Conservation (phyloP, 1,139 yeast genomes). For the Taphrina populina region DNA sequence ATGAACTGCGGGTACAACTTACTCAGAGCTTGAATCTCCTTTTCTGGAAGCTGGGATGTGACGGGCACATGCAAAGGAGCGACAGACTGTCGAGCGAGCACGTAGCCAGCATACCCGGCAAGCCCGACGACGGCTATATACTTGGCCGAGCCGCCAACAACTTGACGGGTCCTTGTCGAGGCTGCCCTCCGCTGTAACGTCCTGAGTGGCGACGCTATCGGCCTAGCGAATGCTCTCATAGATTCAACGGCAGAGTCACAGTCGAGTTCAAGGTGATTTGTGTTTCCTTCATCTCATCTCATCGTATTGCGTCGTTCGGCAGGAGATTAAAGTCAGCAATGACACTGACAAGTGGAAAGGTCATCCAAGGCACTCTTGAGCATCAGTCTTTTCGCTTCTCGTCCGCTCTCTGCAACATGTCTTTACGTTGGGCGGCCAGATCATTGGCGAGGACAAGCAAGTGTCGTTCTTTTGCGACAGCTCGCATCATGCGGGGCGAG, state of each 20-base stretch:
- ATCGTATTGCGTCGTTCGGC: no score
- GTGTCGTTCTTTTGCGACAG: conserved; percentile 22
- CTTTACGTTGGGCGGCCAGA: conserved; percentile 8
- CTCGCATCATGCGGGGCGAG: conserved; percentile 15
- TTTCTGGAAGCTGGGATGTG: conserved; percentile 6
- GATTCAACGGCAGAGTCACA: no score
- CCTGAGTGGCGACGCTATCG: not conserved
- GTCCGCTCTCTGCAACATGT: no score
- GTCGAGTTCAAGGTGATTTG: no score
- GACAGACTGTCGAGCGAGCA: conserved; percentile 14
- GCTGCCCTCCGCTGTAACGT: conserved; percentile 4
- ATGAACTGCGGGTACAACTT: not conserved
- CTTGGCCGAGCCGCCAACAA: not conserved
- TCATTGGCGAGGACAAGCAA: not conserved
- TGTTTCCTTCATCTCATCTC: no score
- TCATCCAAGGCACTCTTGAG: no score
- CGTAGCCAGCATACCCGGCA: conserved; percentile 13
- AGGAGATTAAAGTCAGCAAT: no score
- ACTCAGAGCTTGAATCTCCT: conserved; percentile 1
- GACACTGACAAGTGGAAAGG: no score
- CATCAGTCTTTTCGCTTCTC: no score
- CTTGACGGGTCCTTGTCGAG: conserved; percentile 1
- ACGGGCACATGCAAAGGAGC: conserved; percentile 8
- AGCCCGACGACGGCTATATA: conserved; percentile 9
- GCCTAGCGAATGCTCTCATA: conserved; percentile 1